Conservation (phyloP, 345 rosid species). For the Adansonia digitata region DNA sequence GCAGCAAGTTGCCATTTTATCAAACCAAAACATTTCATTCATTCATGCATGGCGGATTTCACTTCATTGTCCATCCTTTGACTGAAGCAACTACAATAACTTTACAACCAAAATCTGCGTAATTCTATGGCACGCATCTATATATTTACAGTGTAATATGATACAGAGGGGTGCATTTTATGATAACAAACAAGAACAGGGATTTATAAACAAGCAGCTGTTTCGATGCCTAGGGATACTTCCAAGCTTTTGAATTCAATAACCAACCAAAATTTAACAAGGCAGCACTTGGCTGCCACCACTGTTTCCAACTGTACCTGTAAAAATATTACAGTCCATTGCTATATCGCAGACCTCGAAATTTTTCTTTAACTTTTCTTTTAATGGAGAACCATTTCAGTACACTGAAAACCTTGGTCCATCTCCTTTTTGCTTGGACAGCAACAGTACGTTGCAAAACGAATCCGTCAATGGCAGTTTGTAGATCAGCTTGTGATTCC, state of each 20-base stretch:
- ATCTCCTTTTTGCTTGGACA: slow-evolving; percentile 69
- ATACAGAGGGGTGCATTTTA: neutral
- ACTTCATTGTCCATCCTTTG: neutral
- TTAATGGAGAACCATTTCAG: slow-evolving; percentile 71
- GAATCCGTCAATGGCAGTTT: slow-evolving; percentile 53
- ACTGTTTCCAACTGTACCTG: neutral
- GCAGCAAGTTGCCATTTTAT: neutral
- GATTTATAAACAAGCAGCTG: slow-evolving; percentile 13
- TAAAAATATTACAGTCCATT: slow-evolving; percentile 1
- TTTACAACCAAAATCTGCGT: slow-evolving; percentile 8
- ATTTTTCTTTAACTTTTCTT: slow-evolving; percentile 46
- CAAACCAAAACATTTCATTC: neutral
- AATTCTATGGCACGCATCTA: slow-evolving; percentile 10
- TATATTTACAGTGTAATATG: slow-evolving; percentile 10
- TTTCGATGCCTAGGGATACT: slow-evolving; percentile 7
- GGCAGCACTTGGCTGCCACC: slow-evolving; percentile 12
- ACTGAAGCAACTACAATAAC: neutral
- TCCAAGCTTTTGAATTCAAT: slow-evolving; percentile 9
- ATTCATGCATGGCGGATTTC: neutral
- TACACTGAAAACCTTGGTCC: slow-evolving; percentile 81
- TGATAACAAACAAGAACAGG: slow-evolving; percentile 4
- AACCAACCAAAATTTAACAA: slow-evolving; percentile 20
- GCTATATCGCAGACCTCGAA: slow-evolving; percentile 21
- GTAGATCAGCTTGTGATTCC: slow-evolving; percentile 59
- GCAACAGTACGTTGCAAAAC: slow-evolving; percentile 38